Evolutionary conservation across 805 yeast species (phyloP).

Genomic region (Jamesozyma lodderae): DNA sequence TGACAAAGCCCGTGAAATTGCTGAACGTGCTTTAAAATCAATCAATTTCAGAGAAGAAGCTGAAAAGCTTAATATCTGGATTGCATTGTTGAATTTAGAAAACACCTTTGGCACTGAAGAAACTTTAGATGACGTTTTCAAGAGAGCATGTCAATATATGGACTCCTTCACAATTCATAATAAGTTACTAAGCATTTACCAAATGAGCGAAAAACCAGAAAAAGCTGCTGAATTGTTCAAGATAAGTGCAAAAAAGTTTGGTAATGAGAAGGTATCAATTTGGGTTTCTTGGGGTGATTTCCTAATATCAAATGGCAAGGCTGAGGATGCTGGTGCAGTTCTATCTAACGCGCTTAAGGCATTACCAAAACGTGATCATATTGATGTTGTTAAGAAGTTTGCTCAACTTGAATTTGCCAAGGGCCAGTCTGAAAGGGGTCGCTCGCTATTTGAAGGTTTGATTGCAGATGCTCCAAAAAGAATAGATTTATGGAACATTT

Average conservation of each 20-base stretch:
- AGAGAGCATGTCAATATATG: slow-evolving; percentile 83
- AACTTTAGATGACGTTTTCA: slow-evolving; percentile 69
- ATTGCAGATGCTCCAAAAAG: slow-evolving; percentile 84
- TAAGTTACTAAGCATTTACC: slow-evolving; percentile 66
- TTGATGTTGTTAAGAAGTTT: slow-evolving; percentile 77
- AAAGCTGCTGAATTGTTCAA: slow-evolving; percentile 64
- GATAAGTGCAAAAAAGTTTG: slow-evolving; percentile 69
- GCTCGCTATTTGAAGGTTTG: slow-evolving; percentile 89
- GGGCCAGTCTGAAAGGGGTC: slow-evolving; percentile 91
- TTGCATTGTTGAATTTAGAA: slow-evolving; percentile 88
- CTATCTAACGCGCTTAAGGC: slow-evolving; percentile 65
- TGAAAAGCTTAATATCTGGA: slow-evolving; percentile 92
- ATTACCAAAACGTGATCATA: slow-evolving; percentile 62
- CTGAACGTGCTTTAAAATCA: slow-evolving; percentile 82
- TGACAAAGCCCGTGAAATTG: slow-evolving; percentile 90
- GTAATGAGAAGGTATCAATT: slow-evolving; percentile 52
- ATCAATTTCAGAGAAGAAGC: slow-evolving; percentile 86
- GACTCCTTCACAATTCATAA: slow-evolving; percentile 77
- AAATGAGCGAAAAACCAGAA: slow-evolving; percentile 59
- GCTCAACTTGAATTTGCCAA: slow-evolving; percentile 79
- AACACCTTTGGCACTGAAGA: slow-evolving; percentile 86
- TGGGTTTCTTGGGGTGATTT: slow-evolving; percentile 82
- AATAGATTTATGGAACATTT: slow-evolving; percentile 90
- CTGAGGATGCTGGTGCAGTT: slow-evolving; percentile 59
- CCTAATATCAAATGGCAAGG: slow-evolving; percentile 47